Evolutionary conservation across 2,329 filamentous ascomycete species (phyloP), one percentile per base, ranked within the genome.

Genomic region (Epichloe sp.): DNA sequence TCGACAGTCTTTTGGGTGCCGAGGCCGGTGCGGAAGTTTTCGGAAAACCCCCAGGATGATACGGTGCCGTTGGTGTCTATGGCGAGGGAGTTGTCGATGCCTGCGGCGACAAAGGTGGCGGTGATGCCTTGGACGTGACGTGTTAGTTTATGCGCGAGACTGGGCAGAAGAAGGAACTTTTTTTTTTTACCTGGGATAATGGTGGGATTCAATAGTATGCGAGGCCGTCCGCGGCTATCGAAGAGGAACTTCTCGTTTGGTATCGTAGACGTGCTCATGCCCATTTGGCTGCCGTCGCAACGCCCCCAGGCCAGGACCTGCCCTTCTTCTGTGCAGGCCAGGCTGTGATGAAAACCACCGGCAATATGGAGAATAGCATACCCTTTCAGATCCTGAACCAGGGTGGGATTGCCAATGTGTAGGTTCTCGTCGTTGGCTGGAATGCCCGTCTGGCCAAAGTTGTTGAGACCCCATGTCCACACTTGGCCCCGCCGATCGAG

Each of bases 41-140:
- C 77, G 10, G 77, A 82, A 68, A 88, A 88, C 3, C 85, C 85
- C 84, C 84, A 88, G 4, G 77, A 77, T 65, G 80, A 87, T 12
- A 82, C 81, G 57, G 78, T 77, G 52, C 85, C 85, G 44, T 83
- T 73, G 49, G 71, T 71, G 55, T 78, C 78, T 58, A 88, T 73
- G 37, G 78, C 81, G 52, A 88, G 76, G 76, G 74, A 81, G 64
- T 85, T 82, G 58, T 88, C 84, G 2, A 77, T 77, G 31, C 78
- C 82, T 45, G 80, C 78, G 14, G 78, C 71, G 41, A 79, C 77
- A n/a, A 57, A 57, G 1, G 47, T 51, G 8, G 52, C 54, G 47
- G 52, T 50, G 14, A 54, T 47, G 36, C 34, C 57, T 55, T 48
- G 21, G 26, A 23, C 5, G 21, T 6, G 4, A 11, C 8, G 17